Conservation (phyloP, 2,329 filamentous ascomycete genomes). For the Colletotrichum scovillei region DNA sequence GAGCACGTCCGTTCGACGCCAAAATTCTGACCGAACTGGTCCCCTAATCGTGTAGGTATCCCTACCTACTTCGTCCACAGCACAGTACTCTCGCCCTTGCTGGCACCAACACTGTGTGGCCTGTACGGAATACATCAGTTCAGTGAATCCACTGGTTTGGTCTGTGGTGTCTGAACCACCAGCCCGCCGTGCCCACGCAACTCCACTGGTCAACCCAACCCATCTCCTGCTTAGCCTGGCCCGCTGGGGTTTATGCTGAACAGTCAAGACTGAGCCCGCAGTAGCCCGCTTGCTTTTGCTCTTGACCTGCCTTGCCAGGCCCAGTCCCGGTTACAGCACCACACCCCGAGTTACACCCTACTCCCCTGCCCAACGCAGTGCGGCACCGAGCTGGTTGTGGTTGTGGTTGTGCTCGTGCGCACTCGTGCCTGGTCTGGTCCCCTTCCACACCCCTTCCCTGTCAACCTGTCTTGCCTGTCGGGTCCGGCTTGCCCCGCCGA, state of each 20-base stretch:
- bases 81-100: neutral
- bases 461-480: constrained; percentile 35
- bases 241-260: neutral
- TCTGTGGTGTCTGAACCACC: neutral
- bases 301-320: neutral
- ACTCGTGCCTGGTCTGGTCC: constrained; percentile 32
- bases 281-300: constrained; percentile 7
- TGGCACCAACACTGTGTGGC: neutral
- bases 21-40: constrained; percentile 27
- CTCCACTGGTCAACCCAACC: constrained; percentile 18
- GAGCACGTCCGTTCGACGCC: constrained; percentile 31
- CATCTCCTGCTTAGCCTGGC: constrained; percentile 12
- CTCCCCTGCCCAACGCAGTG: constrained; percentile 15
- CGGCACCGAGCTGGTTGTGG: constrained; percentile 18
- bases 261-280: neutral
- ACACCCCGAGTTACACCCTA: neutral
- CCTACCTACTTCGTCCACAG: neutral
- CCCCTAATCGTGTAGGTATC: constrained; percentile 25
- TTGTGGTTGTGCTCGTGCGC: constrained; percentile 18
- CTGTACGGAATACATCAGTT: neutral
- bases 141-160: neutral
- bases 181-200: neutral
- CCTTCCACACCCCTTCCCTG: constrained; percentile 31
- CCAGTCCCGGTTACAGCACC: constrained; percentile 1
- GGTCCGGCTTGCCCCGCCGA: constrained; percentile 37